phyloP scores from a whole-genome alignment of 768 basidiomycete species.

The Terana coerulea region DNA sequence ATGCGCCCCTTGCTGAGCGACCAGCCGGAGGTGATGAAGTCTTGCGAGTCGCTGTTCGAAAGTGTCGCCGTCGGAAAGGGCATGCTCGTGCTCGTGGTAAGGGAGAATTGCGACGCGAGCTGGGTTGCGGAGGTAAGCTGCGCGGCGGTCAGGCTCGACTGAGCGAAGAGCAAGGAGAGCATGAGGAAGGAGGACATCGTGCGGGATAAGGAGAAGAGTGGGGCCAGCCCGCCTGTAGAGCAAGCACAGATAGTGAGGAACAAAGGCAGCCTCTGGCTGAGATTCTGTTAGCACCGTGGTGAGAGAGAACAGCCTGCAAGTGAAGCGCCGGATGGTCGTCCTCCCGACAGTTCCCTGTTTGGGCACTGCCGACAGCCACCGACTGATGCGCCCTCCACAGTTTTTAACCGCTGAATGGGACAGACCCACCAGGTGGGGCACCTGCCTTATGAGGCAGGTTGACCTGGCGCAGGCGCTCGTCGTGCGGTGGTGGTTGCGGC shows the following conservation, averaged over 20 bases:
- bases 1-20: slow-evolving; percentile 56
- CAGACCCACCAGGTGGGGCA: too few species aligned
- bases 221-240: slow-evolving; percentile 12
- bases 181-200: slow-evolving; percentile 11
- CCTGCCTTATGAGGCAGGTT: too few species aligned
- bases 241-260: not conserved
- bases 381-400: too few species aligned
- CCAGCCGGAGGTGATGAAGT: slow-evolving; percentile 55
- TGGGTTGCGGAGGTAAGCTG: slow-evolving; percentile 6
- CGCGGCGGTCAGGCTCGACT: slow-evolving; percentile 12
- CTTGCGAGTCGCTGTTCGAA: slow-evolving; percentile 43
- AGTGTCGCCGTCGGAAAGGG: slow-evolving; percentile 65
- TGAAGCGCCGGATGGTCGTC: too few species aligned
- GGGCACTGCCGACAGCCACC: too few species aligned
- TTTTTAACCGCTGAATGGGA: too few species aligned
- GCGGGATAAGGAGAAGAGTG: slow-evolving; percentile 5
- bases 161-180: slow-evolving; percentile 11
- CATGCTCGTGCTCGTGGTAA: slow-evolving; percentile 57
- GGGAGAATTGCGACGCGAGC: slow-evolving; percentile 48
- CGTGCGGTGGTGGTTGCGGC: too few species aligned
- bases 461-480: too few species aligned
- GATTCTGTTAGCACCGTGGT: too few species aligned
- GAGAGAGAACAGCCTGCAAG: too few species aligned
- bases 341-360: too few species aligned
- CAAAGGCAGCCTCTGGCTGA: not conserved